Evolutionary conservation across 2,329 filamentous ascomycete genomes (phyloP), one percentile per base, ranked within the genome.

Genomic region (Orbilia quercus): DNA sequence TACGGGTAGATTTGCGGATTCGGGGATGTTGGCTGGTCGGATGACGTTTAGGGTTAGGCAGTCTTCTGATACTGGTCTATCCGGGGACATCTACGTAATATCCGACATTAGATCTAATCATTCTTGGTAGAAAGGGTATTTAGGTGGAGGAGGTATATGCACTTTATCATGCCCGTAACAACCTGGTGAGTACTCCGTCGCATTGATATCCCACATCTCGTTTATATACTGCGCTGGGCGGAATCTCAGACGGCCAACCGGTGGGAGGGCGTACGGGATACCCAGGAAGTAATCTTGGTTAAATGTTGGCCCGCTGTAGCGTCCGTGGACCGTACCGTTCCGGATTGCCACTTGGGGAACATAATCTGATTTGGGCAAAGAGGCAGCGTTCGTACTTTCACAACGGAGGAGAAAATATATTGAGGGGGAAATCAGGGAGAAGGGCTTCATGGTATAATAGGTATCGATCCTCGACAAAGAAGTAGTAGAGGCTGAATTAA

Each of bases 241-340:
- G 75, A 81, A 82, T 2, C 87, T 83, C 48, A 87, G 80, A 63
- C 83, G 79, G 0, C 84, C 84, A n/a, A 83, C 79, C 0, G 85
- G 85, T 31, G 85, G 82, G 70, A 85, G 83, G 1, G 86, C 86
- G 77, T 84, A 88, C 0, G 85, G 86, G 0, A 88, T 83, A 1
- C 84, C 84, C 1, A 85, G 79, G 76, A 86, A 86, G 64, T 82
- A 80, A 67, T 87, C 84, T 48, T 85, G 84, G 20, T 81, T 75
- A 57, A 83, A 84, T 0, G 77, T 67, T 0, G 77, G 65, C 0
- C 80, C 54, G 40, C 80, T 82, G 66, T 81, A 79, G 1, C 81
- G 67, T 5, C 85, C 84, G 23, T 77, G 70, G 74, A 84, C 84
- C 0, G 84, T 84, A 25, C 84, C 84, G 77, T 85, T 85, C 0